phyloP scores from a whole-genome alignment of 257 asterid genomes.

The Vinca minor region DNA sequence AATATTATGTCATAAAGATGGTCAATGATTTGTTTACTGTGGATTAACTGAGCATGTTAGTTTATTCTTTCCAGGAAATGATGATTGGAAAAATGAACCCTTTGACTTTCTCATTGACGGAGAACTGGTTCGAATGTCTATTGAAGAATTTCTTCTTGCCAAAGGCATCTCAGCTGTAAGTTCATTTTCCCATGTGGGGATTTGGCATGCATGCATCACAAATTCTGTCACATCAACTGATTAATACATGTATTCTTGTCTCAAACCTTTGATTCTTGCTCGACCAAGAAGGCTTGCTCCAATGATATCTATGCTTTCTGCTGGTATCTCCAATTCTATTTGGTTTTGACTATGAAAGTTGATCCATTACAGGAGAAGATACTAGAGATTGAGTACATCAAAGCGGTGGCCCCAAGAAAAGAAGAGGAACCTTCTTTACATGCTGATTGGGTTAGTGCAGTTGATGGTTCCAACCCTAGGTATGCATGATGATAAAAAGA shows the following conservation, averaged over 20 bases:
- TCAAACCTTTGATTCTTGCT: background rate
- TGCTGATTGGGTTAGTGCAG: constrained; percentile 96
- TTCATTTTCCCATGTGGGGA: constrained; percentile 5
- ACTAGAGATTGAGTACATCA: constrained; percentile 81
- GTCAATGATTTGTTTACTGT: background rate
- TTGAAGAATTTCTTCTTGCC: constrained; percentile 85
- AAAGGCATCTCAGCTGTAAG: constrained; percentile 89
- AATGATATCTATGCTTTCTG: background rate
- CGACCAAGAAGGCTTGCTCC: background rate
- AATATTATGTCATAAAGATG: background rate
- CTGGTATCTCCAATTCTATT: too few relatives aligned
- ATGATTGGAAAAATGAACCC: constrained; percentile 61
- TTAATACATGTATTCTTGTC: background rate
- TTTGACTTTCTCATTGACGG: constrained; percentile 87
- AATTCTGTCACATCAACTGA: background rate
- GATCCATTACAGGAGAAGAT: constrained; percentile 62
- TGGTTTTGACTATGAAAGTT: constrained; percentile 9
- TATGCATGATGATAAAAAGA: constrained; percentile 20
- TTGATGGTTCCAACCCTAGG: constrained; percentile 81
- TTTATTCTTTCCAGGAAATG: constrained; percentile 35
- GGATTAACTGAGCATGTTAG: background rate
- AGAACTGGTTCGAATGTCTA: constrained; percentile 81
- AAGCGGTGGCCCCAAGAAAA: constrained; percentile 77
- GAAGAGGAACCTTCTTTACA: constrained; percentile 75
- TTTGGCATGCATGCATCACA: background rate